A percentile compares a stretch with the other conserved stretches of the same genome.
Conservation (phyloP, 106 monocot genomes). For the Allium sativum region DNA sequence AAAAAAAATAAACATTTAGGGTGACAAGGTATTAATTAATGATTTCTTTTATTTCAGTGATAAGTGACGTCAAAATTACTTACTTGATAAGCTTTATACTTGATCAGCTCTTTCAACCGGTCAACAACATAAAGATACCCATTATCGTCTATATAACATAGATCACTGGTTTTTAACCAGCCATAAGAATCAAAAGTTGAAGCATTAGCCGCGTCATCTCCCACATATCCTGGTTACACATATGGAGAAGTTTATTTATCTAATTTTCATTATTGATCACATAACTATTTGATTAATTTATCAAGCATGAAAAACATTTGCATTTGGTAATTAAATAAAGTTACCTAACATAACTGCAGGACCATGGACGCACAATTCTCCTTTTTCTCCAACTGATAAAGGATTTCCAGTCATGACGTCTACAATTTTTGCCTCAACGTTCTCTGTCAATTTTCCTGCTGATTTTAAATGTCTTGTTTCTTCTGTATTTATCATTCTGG, state of each 20-base stretch:
- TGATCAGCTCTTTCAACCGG: constrained; percentile 54
- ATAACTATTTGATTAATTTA: not conserved
- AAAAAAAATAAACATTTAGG: not conserved
- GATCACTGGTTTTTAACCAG: constrained; percentile 66
- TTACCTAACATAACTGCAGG: constrained; percentile 58
- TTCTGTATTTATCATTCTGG: constrained; percentile 19
- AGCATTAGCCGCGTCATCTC: constrained; percentile 37
- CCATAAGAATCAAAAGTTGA: constrained; percentile 29
- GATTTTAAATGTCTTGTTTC: constrained; percentile 33
- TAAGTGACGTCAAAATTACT: too few species aligned
- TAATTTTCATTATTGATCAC: too few species aligned
- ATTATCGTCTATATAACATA: constrained; percentile 40
- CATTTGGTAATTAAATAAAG: not conserved
- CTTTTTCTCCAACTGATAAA: constrained; percentile 30
- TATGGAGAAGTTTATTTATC: not conserved
- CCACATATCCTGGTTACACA: constrained; percentile 33
- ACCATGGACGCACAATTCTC: constrained; percentile 58
- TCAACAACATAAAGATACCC: constrained; percentile 42
- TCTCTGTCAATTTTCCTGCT: constrained; percentile 35
- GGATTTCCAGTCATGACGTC: constrained; percentile 25
- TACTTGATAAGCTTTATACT: too few species aligned
- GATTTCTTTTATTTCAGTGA: not conserved
- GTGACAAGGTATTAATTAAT: too few species aligned
- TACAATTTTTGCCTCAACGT: constrained; percentile 57
- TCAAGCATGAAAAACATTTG: not conserved